Evolutionary conservation across 192 early-diverging fungal genomes (phyloP).

Genomic region (Glomus cerebriforme): DNA sequence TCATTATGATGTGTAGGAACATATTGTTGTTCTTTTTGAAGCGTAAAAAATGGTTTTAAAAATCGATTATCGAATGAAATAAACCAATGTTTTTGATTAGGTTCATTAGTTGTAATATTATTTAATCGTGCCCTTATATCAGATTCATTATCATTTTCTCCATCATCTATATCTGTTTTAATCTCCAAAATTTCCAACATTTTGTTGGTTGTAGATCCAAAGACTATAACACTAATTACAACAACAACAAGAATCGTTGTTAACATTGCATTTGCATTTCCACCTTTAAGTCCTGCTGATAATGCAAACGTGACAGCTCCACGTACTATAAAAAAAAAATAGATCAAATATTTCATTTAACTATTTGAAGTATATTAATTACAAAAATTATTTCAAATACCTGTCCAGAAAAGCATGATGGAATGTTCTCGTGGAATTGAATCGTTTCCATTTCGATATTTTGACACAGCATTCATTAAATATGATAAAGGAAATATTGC

Average conservation of each 20-base stretch:
- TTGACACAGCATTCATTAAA: slow-evolving; percentile 75
- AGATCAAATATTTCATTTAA: background rate
- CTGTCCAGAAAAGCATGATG: slow-evolving; percentile 91
- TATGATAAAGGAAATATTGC: slow-evolving; percentile 83
- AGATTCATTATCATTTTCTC: slow-evolving; percentile 49
- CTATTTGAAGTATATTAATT: background rate
- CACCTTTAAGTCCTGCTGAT: slow-evolving; percentile 74
- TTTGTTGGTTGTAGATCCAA: slow-evolving; percentile 87
- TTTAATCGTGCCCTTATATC: slow-evolving; percentile 16
- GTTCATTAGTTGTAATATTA: background rate
- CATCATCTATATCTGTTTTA: slow-evolving; percentile 67
- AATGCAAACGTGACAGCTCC: slow-evolving; percentile 97
- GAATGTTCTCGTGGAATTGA: slow-evolving; percentile 70
- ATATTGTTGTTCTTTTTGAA: background rate
- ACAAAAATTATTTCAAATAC: background rate
- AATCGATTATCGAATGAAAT: background rate
- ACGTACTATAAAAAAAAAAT: slow-evolving; percentile 56
- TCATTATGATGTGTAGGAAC: background rate
- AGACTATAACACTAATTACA: slow-evolving; percentile 84
- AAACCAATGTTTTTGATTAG: slow-evolving; percentile 8
- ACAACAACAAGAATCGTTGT: slow-evolving; percentile 93
- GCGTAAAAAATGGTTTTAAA: background rate
- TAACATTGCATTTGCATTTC: slow-evolving; percentile 70
- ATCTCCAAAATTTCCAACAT: slow-evolving; percentile 81
- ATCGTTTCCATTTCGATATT: slow-evolving; percentile 52